Base-by-base conservation (phyloP, 257 asterid species). In the Fraxinus cuspidata region DNA sequence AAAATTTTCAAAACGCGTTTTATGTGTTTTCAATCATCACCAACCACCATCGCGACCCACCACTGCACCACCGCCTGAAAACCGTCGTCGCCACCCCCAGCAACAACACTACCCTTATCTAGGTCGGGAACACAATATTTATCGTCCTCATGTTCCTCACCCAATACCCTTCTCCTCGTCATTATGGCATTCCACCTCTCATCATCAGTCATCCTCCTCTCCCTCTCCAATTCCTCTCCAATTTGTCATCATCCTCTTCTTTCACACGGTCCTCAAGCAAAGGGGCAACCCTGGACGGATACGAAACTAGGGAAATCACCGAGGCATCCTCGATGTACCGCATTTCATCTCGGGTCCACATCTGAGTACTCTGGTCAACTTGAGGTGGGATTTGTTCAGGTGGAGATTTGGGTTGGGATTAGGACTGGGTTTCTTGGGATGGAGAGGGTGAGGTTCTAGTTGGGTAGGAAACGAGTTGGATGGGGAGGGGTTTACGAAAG, bases 241-340 rank as follows among this genome's bases (percentile, higher is more conserved):
- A 58, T 15, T 86, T 71, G 76, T 19, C 82, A 0, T 35, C 38
- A 1, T 29, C 2, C 27, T 75, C 80, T 69, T 23, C 85, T 63
- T 58, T 78, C 23, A 3, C 69, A 66, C 86, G 83, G 81, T 95
- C 94, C 85, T 91, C 96, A 7, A 97, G 99, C 80, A 95, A 84
- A 0, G 97, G 97, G 16, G 99, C 99, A 25, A 93, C 96, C 16
- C 97, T 84, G 7, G 76, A 34, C 0, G 94, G 84, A 67, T 93
- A 91, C 1, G 98, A 89, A 72, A 91, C 85, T 1, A 96, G 90
- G 19, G 93, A 40, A 35, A 88, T 34, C 11, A 19, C n/a, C 5
- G 85, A 79, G 1, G 88, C 72, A 81, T 93, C 94, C 84, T 93
- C 91, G 75, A 93, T 87, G 71, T 85, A 93, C 70, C 98, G 89